These are phyloP conservation scores for Trametes hirsuta DNA, from an alignment of 1,284 basidiomycete genomes.

Conservation along the genomic window DNA sequence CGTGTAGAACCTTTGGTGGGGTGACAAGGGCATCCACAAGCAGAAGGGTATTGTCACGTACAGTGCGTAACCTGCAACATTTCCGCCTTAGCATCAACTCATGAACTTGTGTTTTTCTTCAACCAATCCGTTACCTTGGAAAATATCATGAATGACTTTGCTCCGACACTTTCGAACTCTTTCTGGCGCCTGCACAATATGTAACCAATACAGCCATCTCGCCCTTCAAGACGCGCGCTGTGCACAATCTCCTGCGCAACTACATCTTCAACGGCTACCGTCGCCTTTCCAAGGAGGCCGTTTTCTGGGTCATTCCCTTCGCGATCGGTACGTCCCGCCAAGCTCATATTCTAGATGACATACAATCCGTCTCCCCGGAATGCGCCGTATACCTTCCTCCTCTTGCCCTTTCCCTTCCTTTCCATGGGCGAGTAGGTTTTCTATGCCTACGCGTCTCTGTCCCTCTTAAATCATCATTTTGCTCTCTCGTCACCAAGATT, in stretches of 20 bases:
- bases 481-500: not conserved
- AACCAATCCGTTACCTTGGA: no score
- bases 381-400: no score
- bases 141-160: not conserved
- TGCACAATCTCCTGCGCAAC: conserved; percentile 69
- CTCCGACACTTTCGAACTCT: not conserved
- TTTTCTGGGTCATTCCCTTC: conserved; percentile 84
- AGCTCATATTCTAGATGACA: not conserved
- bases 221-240: conserved; percentile 77
- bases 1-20: conserved; percentile 90
- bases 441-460: not conserved
- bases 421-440: no score
- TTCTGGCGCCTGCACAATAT: not conserved
- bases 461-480: not conserved
- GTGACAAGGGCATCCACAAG: conserved; percentile 69
- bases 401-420: no score
- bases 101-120: no score
- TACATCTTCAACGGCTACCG: conserved; percentile 90
- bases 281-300: conserved; percentile 73
- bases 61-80: conserved; percentile 54
- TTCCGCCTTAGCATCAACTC: not conserved
- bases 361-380: no score
- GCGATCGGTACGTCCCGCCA: conserved; percentile 64
- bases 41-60: conserved; percentile 85
- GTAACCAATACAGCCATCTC: conserved; percentile 68